Percentiles rank a stretch among this genome's conserved stretches.
phyloP scores from a whole-genome alignment of 805 yeast species.

The Myxozyma neglecta region DNA sequence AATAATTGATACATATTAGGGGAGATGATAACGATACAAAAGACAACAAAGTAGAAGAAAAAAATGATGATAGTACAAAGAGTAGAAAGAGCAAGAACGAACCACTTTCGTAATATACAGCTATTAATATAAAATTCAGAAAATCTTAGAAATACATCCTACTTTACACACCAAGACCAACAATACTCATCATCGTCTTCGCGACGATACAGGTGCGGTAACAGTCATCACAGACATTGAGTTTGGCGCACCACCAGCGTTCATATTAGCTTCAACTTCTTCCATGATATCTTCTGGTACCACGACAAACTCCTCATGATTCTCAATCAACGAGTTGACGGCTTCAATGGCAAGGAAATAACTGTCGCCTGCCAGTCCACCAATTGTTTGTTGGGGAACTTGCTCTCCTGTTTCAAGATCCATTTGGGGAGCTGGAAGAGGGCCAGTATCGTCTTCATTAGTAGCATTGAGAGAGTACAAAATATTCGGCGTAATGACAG shows the following conservation, averaged over 20 bases:
- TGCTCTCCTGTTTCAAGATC: conserved; percentile 6
- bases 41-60: neutral
- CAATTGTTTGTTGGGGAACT: neutral
- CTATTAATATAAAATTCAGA: neutral
- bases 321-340: conserved; percentile 75
- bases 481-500: conserved; percentile 92
- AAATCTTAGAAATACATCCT: neutral
- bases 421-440: neutral
- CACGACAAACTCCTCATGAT: conserved; percentile 73
- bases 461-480: conserved; percentile 48
- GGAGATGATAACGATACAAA: neutral
- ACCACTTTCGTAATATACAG: neutral
- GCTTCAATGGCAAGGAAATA: conserved; percentile 91
- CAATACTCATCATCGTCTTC: neutral
- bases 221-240: neutral
- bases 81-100: neutral
- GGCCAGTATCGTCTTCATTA: conserved; percentile 10
- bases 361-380: conserved; percentile 54
- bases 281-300: conserved; percentile 64
- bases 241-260: neutral
- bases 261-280: neutral
- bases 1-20: neutral
- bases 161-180: neutral
- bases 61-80: neutral
- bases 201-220: neutral